phyloP scores from a whole-genome alignment of 78 protist genomes.

The Dictyostelium discoideum region DNA sequence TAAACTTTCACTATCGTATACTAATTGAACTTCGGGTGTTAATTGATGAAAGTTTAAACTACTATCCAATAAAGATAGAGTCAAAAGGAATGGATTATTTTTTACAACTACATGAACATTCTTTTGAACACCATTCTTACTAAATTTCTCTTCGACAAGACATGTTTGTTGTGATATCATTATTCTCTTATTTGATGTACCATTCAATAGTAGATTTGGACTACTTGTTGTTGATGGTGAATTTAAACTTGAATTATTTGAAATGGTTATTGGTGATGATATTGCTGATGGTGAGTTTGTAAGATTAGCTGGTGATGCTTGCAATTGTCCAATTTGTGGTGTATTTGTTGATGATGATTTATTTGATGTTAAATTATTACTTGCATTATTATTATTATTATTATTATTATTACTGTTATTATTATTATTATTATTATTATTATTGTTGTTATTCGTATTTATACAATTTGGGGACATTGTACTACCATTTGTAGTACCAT shows the following conservation, averaged over 20 bases:
- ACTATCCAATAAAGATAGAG: constrained; percentile 1
- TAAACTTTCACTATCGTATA: constrained; percentile 64
- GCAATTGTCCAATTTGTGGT: not conserved
- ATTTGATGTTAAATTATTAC: not conserved
- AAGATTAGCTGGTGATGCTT: not conserved
- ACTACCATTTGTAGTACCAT: not conserved
- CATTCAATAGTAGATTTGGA: not conserved
- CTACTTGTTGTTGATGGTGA: constrained; percentile 26
- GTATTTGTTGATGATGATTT: constrained; percentile 17
- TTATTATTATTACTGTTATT: not conserved
- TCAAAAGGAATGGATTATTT: constrained; percentile 75
- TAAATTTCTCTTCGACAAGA: constrained; percentile 66
- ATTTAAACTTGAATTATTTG: constrained; percentile 16
- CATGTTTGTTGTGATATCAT: constrained; percentile 69
- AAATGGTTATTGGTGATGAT: constrained; percentile 49
- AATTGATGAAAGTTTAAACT: constrained; percentile 63
- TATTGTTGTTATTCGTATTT: not conserved
- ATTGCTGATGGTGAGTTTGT: constrained; percentile 10
- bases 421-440: not conserved
- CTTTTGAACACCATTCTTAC: constrained; percentile 79
- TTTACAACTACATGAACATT: constrained; percentile 82
- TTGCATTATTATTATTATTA: not conserved
- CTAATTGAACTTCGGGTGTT: constrained; percentile 65
- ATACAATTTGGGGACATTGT: not conserved
- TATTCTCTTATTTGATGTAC: constrained; percentile 40